Evolutionary conservation across 805 yeast species (phyloP).

Genomic region (Barnettozyma populi): DNA sequence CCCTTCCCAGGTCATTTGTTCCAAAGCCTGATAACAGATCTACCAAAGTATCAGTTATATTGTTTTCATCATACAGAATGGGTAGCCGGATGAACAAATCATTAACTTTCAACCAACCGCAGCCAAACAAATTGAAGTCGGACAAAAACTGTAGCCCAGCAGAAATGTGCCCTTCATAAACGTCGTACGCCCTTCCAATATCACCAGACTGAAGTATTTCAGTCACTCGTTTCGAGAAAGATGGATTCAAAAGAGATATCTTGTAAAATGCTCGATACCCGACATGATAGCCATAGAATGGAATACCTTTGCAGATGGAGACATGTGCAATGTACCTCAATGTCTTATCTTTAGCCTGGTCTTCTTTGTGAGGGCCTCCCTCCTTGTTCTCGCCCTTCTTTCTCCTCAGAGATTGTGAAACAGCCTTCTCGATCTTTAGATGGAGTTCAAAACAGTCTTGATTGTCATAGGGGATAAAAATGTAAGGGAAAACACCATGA

Average conservation of each 20-base stretch:
- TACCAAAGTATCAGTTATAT: slow-evolving; percentile 29
- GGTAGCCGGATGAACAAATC: slow-evolving; percentile 55
- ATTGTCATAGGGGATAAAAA: slow-evolving; percentile 60
- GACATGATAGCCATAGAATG: slow-evolving; percentile 78
- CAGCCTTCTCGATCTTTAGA: slow-evolving; percentile 37
- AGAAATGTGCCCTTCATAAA: slow-evolving; percentile 80
- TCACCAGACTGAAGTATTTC: slow-evolving; percentile 42
- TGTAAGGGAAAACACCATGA: slow-evolving; percentile 81
- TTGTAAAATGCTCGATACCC: slow-evolving; percentile 65
- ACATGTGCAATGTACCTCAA: slow-evolving; percentile 52
- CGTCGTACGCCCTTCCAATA: slow-evolving; percentile 37
- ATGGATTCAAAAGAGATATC: slow-evolving; percentile 61
- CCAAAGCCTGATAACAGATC: slow-evolving; percentile 27
- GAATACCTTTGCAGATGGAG: slow-evolving; percentile 63
- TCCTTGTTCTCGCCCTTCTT: slow-evolving; percentile 7
- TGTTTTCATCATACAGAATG: slow-evolving; percentile 30
- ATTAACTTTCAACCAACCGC: slow-evolving; percentile 62
- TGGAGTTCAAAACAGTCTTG: slow-evolving; percentile 36
- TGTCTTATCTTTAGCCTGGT: slow-evolving; percentile 2
- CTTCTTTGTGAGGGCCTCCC: background rate
- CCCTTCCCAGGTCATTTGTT: slow-evolving; percentile 35
- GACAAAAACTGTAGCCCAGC: slow-evolving; percentile 68
- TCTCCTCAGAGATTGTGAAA: slow-evolving; percentile 35
- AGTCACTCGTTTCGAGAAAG: slow-evolving; percentile 49
- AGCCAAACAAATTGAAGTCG: slow-evolving; percentile 81